Evolutionary conservation across 2,329 filamentous ascomycete genomes (phyloP), one percentile per base, ranked within the genome.

Genomic region (Paraphaeosphaeria sporulosa): DNA sequence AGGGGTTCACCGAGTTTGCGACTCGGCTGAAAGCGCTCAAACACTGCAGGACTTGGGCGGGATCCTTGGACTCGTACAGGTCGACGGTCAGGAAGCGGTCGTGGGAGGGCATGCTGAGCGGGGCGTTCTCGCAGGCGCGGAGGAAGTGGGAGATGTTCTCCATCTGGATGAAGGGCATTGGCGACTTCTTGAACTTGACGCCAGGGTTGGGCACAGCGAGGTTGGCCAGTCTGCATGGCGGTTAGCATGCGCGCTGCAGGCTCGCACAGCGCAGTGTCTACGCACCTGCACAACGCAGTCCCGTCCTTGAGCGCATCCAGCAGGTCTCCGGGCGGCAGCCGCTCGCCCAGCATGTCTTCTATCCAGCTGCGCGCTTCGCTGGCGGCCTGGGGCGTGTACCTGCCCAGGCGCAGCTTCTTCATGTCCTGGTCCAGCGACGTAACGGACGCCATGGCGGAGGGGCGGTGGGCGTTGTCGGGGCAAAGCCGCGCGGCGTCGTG

Each of bases 81-180:
- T 99, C 95, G 76, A 99, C 94, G 5, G 95, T 99, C 62, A 98
- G 88, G 80, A 99, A 99, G 67, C 94, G 89, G 79, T 99, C 95
- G 82, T 99, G 95, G 48, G 94, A 89, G 59, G 92, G 93, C 61
- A 99, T 88, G 78, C 89, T 94, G 55, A 99, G 83, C 0, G 95
- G 95, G 27, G 91, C 87, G 53, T 87, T 83, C 79, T 97, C 92
- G 82, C 94, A 96, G 61, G 93, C 93, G 72, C 87, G 89, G 56
- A 99, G 87, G 80, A 97, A 99, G 75, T 96, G 92, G 4, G 94
- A 96, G 74, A 99, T 97, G 77, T 99, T 99, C 79, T 99, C 95
- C 94, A 98, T 98, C 79, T 99, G 95, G 43, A 98, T 94, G 76
- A 99, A 99, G 0, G 95, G 95, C 94, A 98, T 98, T 43, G 88